These are phyloP conservation scores for Orychophragmus violaceus DNA, from an alignment of 345 rosid genomes.

Conservation along the genomic window DNA sequence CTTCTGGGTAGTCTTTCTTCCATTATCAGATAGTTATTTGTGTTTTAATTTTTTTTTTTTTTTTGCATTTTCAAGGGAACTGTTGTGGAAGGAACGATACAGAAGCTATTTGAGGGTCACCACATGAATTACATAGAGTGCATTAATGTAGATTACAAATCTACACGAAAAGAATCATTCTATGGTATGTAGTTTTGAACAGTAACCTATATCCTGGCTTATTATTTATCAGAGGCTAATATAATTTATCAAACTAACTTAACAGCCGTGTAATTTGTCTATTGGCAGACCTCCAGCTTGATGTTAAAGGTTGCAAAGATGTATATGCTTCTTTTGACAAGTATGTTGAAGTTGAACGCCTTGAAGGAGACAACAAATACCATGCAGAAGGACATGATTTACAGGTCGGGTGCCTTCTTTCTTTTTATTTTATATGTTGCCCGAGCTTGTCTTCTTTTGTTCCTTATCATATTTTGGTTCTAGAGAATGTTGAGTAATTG, in stretches of 20 bases:
- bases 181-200: slow-evolving; percentile 52
- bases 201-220: background rate
- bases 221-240: background rate
- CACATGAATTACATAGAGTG: slow-evolving; percentile 98
- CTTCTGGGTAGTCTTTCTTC: background rate
- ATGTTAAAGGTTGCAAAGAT: slow-evolving; percentile 94
- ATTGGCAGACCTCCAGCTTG: slow-evolving; percentile 83
- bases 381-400: slow-evolving; percentile 87
- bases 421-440: background rate
- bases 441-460: too few species aligned
- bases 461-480: too few species aligned
- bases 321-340: slow-evolving; percentile 37
- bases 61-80: slow-evolving; percentile 59
- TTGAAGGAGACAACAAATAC: slow-evolving; percentile 96
- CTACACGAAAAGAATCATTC: slow-evolving; percentile 92
- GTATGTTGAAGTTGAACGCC: slow-evolving; percentile 25
- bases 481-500: background rate
- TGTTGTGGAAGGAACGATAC: slow-evolving; percentile 97
- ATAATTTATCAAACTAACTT: slow-evolving; percentile 2
- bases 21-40: background rate
- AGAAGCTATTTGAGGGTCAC: slow-evolving; percentile 93
- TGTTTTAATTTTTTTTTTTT: background rate
- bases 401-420: slow-evolving; percentile 53
- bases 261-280: slow-evolving; percentile 15
- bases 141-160: slow-evolving; percentile 91